phyloP scores from a whole-genome alignment of 2,329 filamentous ascomycete species.

The Fusarium albosuccineum region DNA sequence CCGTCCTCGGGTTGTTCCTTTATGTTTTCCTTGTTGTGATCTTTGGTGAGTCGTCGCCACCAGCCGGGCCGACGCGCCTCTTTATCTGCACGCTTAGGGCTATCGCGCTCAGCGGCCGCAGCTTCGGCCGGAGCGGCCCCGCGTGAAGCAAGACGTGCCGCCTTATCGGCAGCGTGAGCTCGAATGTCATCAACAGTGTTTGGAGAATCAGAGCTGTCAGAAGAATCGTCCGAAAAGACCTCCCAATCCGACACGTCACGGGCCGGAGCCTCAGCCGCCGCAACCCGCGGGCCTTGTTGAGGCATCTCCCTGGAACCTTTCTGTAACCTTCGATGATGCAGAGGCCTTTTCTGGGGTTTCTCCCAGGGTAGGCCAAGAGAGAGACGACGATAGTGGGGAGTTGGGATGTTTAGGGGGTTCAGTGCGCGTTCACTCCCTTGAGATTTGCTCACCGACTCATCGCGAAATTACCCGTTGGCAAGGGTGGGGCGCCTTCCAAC shows the following conservation, averaged over 20 bases:
- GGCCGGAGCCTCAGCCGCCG: slow-evolving; percentile 5
- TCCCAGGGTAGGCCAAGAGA: slow-evolving; percentile 11
- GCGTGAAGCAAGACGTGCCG: background rate
- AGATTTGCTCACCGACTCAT: slow-evolving; percentile 7
- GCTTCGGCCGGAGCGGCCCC: background rate
- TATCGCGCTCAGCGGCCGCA: slow-evolving; percentile 7
- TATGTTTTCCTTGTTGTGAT: slow-evolving; percentile 1
- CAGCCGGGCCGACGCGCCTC: slow-evolving; percentile 13
- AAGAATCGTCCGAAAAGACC: slow-evolving; percentile 14
- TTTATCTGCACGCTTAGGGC: background rate
- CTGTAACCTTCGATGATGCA: slow-evolving; percentile 2
- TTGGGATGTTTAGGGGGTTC: slow-evolving; percentile 6
- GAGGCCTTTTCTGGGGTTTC: slow-evolving; percentile 12
- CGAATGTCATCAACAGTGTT: slow-evolving; percentile 16
- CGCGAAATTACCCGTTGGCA: too few species aligned
- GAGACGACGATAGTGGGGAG: slow-evolving; percentile 2
- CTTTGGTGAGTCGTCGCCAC: slow-evolving; percentile 22
- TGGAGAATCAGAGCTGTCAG: slow-evolving; percentile 14
- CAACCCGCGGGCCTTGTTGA: slow-evolving; percentile 10
- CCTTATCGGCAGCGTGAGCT: background rate
- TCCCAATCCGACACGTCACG: slow-evolving; percentile 23
- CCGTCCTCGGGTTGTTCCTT: background rate
- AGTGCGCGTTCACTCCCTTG: slow-evolving; percentile 9
- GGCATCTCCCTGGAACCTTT: slow-evolving; percentile 1
- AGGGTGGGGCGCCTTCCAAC: too few species aligned